These are phyloP conservation scores for Porogramme epimiltina DNA, from an alignment of 1,284 basidiomycete genomes.

Conservation along the genomic window DNA sequence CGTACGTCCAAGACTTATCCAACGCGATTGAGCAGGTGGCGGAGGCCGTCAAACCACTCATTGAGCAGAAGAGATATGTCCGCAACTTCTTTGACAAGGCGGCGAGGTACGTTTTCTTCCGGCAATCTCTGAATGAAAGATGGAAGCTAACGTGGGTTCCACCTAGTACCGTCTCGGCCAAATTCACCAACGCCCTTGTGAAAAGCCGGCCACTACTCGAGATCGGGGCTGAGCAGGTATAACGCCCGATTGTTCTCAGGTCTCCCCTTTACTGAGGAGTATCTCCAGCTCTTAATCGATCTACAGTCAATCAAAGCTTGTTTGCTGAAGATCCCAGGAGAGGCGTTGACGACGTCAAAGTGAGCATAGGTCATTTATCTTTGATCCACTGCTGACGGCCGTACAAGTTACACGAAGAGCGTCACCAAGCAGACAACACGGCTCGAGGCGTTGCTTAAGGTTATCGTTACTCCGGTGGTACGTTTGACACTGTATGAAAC, in stretches of 20 bases:
- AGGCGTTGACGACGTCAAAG: constrained; percentile 58
- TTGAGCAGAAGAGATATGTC: constrained; percentile 93
- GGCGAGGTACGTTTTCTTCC: too few species aligned
- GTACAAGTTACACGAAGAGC: constrained; percentile 73
- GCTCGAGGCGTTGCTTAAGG: constrained; percentile 90
- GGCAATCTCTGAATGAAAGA: too few species aligned
- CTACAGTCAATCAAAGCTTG: constrained; percentile 86
- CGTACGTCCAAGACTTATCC: constrained; percentile 78
- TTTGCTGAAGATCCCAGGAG: constrained; percentile 82
- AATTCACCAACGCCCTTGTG: constrained; percentile 87
- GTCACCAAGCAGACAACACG: constrained; percentile 80
- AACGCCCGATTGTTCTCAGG: constrained; percentile 3
- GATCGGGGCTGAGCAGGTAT: constrained; percentile 90
- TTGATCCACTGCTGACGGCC: constrained; percentile 3
- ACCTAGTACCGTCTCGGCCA: constrained; percentile 79
- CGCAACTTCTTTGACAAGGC: constrained; percentile 92
- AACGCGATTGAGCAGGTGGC: constrained; percentile 64
- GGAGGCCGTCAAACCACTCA: constrained; percentile 66
- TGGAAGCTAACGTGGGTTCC: constrained; percentile 1
- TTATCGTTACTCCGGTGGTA: constrained; percentile 89
- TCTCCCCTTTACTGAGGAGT: background rate
- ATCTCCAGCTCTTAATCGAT: constrained; percentile 81
- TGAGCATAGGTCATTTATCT: constrained; percentile 30
- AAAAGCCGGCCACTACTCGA: constrained; percentile 87
- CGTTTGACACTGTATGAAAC: constrained; percentile 32